Evolutionary conservation across 495 filamentous ascomycete species (phyloP).

Genomic region (Penicillium flavigenum): DNA sequence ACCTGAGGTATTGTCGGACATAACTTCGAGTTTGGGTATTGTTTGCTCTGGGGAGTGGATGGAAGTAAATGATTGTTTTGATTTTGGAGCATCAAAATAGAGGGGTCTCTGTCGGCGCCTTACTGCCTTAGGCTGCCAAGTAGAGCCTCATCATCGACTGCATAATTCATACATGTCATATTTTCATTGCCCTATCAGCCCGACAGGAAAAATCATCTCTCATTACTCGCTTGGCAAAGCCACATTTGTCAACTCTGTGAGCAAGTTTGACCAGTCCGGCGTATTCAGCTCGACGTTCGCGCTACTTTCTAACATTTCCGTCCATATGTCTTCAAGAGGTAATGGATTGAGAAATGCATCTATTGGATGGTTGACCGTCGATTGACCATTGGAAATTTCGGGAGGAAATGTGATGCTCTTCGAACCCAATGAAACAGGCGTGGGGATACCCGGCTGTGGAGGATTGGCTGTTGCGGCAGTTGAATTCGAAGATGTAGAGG

Average conservation of each 20-base stretch:
- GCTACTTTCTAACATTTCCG: slow-evolving; percentile 35
- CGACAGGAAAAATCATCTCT: not conserved
- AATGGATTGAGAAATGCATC: not conserved
- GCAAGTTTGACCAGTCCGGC: slow-evolving; percentile 37
- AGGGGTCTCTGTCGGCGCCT: not conserved
- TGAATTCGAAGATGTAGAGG: not conserved
- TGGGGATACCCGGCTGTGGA: not conserved
- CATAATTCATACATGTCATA: not conserved
- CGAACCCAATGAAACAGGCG: not conserved
- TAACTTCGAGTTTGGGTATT: not conserved
- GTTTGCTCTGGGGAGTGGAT: not conserved
- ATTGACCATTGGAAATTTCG: not conserved
- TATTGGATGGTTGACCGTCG: not conserved
- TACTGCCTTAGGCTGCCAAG: not conserved
- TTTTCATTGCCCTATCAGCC: not conserved
- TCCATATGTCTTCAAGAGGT: slow-evolving; percentile 37
- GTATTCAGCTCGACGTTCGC: slow-evolving; percentile 25
- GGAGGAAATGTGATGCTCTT: not conserved
- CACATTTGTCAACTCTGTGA: slow-evolving; percentile 34
- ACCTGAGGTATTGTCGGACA: not conserved
- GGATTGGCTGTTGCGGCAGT: not conserved
- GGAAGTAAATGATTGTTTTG: not conserved
- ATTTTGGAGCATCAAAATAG: slow-evolving; percentile 1
- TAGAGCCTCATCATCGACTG: slow-evolving; percentile 2
- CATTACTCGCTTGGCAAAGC: slow-evolving; percentile 16